A percentile compares a stretch with the other conserved stretches of the same genome.
phyloP scores from a whole-genome alignment of 2,329 filamentous ascomycete species.

The Fusarium oligoseptatum region DNA sequence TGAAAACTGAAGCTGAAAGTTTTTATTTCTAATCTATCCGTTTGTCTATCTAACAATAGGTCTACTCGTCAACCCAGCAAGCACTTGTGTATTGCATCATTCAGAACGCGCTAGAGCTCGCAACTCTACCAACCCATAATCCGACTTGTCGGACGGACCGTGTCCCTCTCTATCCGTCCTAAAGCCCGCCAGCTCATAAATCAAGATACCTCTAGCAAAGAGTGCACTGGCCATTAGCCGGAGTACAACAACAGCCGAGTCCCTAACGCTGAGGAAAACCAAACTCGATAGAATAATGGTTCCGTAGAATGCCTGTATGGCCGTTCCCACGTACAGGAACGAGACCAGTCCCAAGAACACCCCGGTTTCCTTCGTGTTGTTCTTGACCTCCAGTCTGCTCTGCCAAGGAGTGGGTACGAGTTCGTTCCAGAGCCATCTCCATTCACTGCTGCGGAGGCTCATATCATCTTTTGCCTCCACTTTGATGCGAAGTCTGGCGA shows the following conservation, averaged over 20 bases:
- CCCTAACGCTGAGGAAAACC: constrained; percentile 31
- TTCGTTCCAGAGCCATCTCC: not conserved
- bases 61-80: not conserved
- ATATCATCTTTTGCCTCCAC: not conserved
- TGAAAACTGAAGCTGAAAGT: not conserved
- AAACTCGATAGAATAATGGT: constrained; percentile 32
- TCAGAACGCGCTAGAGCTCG: not conserved
- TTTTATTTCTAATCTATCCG: accelerated
- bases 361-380: not conserved
- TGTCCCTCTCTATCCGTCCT: constrained; percentile 1
- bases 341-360: constrained; percentile 26
- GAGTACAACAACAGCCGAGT: constrained; percentile 26
- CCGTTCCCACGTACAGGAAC: constrained; percentile 21
- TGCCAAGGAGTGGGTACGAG: constrained; percentile 17
- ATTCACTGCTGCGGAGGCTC: not conserved
- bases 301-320: constrained; percentile 27
- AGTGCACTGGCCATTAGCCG: constrained; percentile 27
- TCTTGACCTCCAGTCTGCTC: constrained; percentile 1
- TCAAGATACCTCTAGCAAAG: constrained; percentile 15
- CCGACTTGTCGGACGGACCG: not conserved
- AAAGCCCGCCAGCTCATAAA: constrained; percentile 27
- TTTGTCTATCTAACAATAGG: not conserved
- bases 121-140: not conserved
- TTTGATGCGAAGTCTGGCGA: constrained; percentile 9
- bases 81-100: not conserved